Percentiles rank a stretch among this genome's conserved stretches.
Evolutionary conservation across 192 early-diverging fungal species (phyloP).

Genomic region (Linnemannia elongata): DNA sequence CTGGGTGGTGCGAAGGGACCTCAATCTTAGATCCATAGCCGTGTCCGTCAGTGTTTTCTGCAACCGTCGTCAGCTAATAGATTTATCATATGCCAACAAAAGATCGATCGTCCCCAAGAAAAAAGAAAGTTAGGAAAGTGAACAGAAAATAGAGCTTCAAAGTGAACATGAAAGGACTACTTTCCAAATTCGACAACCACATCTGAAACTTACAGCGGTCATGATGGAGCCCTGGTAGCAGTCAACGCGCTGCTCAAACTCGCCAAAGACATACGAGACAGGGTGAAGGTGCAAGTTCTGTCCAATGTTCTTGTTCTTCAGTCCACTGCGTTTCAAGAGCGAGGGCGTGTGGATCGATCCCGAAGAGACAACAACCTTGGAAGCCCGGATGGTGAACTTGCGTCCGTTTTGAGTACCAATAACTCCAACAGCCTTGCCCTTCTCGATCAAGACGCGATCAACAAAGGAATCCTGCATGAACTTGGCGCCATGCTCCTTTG

Average conservation of each 20-base stretch:
- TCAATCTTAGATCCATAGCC: slow-evolving; percentile 79
- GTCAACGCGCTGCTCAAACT: slow-evolving; percentile 70
- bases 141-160: not conserved
- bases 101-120: no score
- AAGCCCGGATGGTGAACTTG: slow-evolving; percentile 61
- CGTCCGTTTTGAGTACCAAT: slow-evolving; percentile 51
- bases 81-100: not conserved
- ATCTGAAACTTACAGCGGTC: slow-evolving; percentile 69
- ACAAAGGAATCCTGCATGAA: slow-evolving; percentile 73
- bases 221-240: slow-evolving; percentile 73
- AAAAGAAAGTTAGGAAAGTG: not conserved
- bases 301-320: slow-evolving; percentile 81
- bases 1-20: slow-evolving; percentile 70
- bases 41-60: slow-evolving; percentile 70
- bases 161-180: not conserved
- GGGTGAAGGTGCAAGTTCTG: slow-evolving; percentile 76
- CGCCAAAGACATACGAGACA: slow-evolving; percentile 69
- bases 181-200: not conserved
- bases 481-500: slow-evolving; percentile 69
- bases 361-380: slow-evolving; percentile 69
- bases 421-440: slow-evolving; percentile 72
- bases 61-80: slow-evolving; percentile 54
- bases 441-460: slow-evolving; percentile 65
- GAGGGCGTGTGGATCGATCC: slow-evolving; percentile 79
- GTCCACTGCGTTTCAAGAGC: slow-evolving; percentile 71